Evolutionary conservation across 352 stramenopile genomes (phyloP).

Genomic region (Phytophthora cactorum): DNA sequence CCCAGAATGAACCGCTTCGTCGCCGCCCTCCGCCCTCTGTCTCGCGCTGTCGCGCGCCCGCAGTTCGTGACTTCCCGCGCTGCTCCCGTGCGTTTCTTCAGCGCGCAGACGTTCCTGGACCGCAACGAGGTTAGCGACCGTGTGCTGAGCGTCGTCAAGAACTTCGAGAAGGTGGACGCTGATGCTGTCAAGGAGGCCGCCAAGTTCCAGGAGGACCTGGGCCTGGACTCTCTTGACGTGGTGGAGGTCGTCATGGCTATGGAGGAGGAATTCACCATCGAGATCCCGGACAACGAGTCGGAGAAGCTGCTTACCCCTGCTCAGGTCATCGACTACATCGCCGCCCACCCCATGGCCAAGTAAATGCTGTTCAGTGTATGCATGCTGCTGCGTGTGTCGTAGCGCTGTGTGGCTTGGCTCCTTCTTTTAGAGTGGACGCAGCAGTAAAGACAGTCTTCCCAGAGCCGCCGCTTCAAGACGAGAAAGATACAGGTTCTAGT

Average conservation of each 20-base stretch:
- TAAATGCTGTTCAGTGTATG: constrained; percentile 66
- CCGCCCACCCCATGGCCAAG: constrained; percentile 99
- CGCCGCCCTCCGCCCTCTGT: constrained; percentile 69
- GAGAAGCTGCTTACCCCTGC: constrained; percentile 98
- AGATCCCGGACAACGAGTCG: constrained; percentile 99
- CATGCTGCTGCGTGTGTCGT: constrained; percentile 15
- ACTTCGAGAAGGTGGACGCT: constrained; percentile 99
- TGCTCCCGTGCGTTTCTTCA: constrained; percentile 68
- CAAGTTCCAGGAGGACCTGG: constrained; percentile 98
- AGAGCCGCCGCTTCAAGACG: constrained; percentile 19
- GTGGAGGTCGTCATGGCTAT: constrained; percentile 98
- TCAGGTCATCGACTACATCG: constrained; percentile 99
- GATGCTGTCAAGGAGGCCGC: constrained; percentile 92
- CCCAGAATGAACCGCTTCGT: constrained; percentile 82
- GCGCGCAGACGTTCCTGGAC: constrained; percentile 89
- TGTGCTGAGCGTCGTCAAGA: constrained; percentile 98
- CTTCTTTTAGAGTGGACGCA: constrained; percentile 4
- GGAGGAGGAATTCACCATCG: constrained; percentile 99
- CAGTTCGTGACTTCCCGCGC: constrained; percentile 37
- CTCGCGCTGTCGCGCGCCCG: constrained; percentile 60
- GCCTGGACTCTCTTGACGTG: constrained; percentile 98
- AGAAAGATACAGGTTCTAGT: constrained; percentile 39
- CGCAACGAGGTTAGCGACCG: constrained; percentile 96
- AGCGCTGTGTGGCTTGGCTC: constrained; percentile 4
- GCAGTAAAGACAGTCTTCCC: constrained; percentile 16